Evolutionary conservation across 345 rosid species (phyloP), one percentile per base, ranked within the genome.

Genomic region (Eucalyptus marginata): DNA sequence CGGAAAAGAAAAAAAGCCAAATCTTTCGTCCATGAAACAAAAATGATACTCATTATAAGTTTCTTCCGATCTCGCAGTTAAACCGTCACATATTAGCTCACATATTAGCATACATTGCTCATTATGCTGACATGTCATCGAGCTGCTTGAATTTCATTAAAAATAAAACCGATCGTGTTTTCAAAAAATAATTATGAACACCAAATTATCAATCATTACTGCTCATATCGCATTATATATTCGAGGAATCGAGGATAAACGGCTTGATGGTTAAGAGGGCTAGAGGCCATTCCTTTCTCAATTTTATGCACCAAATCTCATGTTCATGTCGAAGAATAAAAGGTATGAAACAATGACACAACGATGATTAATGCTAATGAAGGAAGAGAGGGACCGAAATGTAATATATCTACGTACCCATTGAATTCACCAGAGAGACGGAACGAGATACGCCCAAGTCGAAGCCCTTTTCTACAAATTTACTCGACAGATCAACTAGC

Each of bases 41-140:
- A 56, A 56, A 24, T 24, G 1, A 59, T 27, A 3, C 15, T 27
- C 8, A 27, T 25, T 27, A 27, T 3, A 27, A 59, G 31, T 59
- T 59, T 59, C 31, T 59, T 25, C 4, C 15, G 2, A 25, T 11
- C 3, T 27, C 16, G 3, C 4, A 6, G 0, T 6, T 27, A 59
- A 59, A 12, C 14, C 15, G 4, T 59, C 31, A 59, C n/a, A 10
- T 59, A 27, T 1, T 27, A 59, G 29, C 66, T 59, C 31, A 59
- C n/a, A 10, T 59, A 13, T 1, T 13, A 59, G 13, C 68, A 27
- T 59, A 59, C 31, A 27, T 59, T 10, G 14, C 31, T 13, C 31
- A 6, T 6, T 27, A 6, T 1, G 15, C 8, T 27, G 8, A 62
- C 31, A 3, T 62, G 15, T 3, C 1, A 12, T 59, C 15, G 14